A percentile compares a stretch with the other conserved stretches of the same genome.
Evolutionary conservation across 306 rosid genomes (phyloP).

Genomic region (Inga laurina): DNA sequence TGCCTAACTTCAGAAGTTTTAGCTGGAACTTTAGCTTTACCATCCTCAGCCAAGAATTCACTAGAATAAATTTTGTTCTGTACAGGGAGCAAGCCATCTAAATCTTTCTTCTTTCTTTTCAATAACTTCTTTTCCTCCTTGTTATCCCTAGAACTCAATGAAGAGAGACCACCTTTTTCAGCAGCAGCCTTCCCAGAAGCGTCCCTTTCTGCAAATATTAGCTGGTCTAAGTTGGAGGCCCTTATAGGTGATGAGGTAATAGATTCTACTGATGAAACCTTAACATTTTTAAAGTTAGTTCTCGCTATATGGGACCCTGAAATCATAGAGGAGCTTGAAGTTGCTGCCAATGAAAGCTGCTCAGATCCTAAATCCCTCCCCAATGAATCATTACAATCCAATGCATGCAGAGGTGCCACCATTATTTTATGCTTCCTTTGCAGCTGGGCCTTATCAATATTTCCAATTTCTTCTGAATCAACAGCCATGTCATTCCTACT

Average conservation of each 20-base stretch:
- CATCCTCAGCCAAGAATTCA: conserved; percentile 38
- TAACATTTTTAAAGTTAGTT: conserved; percentile 54
- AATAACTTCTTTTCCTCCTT: conserved; percentile 39
- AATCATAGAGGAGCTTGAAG: conserved; percentile 81
- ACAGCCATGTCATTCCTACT: conserved; percentile 28
- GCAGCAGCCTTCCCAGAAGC: conserved; percentile 42
- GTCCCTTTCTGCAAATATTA: conserved; percentile 35
- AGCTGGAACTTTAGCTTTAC: conserved; percentile 37
- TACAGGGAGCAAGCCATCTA: conserved; percentile 24
- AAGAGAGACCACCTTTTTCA: conserved; percentile 33
- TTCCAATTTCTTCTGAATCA: conserved; percentile 33
- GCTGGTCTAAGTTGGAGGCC: conserved; percentile 49
- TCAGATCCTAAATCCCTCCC: conserved; percentile 48
- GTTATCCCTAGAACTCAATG: conserved; percentile 33
- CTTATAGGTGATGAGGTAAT: conserved; percentile 75
- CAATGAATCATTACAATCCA: conserved; percentile 41
- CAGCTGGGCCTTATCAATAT: conserved; percentile 40
- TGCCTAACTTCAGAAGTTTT: conserved; percentile 44
- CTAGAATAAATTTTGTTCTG: conserved; percentile 42
- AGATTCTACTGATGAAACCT: conserved; percentile 74
- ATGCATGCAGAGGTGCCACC: conserved; percentile 39
- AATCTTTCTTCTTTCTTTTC: conserved; percentile 39
- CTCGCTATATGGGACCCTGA: conserved; percentile 57
- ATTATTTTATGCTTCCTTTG: conserved; percentile 42
- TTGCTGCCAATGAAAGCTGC: conserved; percentile 51